These are phyloP conservation scores for Tetrahymena borealis DNA, from an alignment of 73 alveolate genomes.

Conservation along the genomic window DNA sequence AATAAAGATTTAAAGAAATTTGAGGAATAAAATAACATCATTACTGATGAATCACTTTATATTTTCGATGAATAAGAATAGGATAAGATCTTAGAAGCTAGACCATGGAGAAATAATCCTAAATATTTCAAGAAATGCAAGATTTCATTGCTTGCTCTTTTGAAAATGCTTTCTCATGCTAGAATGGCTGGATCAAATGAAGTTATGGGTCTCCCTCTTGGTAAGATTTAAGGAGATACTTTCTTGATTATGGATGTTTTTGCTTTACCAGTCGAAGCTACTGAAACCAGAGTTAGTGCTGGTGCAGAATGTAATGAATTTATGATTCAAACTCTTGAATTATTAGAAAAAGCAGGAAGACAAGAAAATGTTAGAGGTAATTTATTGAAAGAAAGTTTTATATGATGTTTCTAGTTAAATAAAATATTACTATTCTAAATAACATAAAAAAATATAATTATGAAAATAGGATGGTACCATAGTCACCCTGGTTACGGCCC, in stretches of 20 bases:
- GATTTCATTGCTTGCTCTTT: conserved; percentile 79
- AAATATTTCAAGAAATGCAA: conserved; percentile 69
- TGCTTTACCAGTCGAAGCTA: conserved; percentile 87
- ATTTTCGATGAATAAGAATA: conserved; percentile 42
- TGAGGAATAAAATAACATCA: conserved; percentile 2
- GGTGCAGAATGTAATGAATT: conserved; percentile 85
- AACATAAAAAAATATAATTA: too few species aligned
- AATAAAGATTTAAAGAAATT: not conserved
- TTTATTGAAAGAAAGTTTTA: too few species aligned
- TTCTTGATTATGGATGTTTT: conserved; percentile 91
- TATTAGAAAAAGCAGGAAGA: conserved; percentile 73
- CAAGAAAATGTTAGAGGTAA: conserved; percentile 72
- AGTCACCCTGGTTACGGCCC: conserved; percentile 99
- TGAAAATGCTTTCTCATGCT: conserved; percentile 94
- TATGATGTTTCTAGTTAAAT: too few species aligned
- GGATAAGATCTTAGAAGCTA: conserved; percentile 23
- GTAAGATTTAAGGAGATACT: conserved; percentile 75
- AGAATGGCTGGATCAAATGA: conserved; percentile 82
- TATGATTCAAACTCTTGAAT: conserved; percentile 60
- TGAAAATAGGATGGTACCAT: conserved; percentile 94
- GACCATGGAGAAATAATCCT: conserved; percentile 53
- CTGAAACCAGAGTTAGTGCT: conserved; percentile 56
- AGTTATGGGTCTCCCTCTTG: conserved; percentile 96
- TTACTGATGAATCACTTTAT: conserved; percentile 5
- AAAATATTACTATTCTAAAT: too few species aligned